phyloP scores from a whole-genome alignment of 164 flowering plant genomes.

The Magnolia changhungtana region DNA sequence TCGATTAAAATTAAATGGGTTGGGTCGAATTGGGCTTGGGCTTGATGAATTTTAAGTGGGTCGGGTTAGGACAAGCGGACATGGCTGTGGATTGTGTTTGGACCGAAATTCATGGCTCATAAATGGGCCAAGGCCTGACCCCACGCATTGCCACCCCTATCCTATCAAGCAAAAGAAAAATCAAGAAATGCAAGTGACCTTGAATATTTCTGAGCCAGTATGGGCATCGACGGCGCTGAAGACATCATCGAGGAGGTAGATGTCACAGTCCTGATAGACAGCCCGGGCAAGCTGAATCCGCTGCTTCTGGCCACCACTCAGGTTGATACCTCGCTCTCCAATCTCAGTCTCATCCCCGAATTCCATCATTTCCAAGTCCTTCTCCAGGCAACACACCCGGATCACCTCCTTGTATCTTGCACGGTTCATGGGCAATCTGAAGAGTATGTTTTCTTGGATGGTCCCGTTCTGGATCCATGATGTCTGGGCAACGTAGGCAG shows the following conservation, averaged over 20 bases:
- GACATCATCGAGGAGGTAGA: conserved; percentile 90
- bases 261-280: conserved; percentile 89
- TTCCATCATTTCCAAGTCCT: conserved; percentile 97
- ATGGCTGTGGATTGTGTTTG: too few relatives aligned
- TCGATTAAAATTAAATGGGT: too few relatives aligned
- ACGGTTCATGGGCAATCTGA: conserved; percentile 74
- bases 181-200: conserved; percentile 37
- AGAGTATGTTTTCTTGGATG: conserved; percentile 82
- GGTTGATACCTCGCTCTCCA: conserved; percentile 97
- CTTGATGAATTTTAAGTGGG: too few relatives aligned
- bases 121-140: neutral
- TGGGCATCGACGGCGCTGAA: conserved; percentile 99
- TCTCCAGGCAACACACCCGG: conserved; percentile 76
- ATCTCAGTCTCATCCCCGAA: conserved; percentile 95
- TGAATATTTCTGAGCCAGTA: conserved; percentile 92
- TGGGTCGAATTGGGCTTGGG: too few relatives aligned
- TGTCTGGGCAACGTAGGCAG: conserved; percentile 97
- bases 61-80: too few relatives aligned
- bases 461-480: conserved; percentile 98
- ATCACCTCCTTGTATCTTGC: conserved; percentile 64
- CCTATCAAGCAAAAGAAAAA: neutral
- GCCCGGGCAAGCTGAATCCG: conserved; percentile 96
- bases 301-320: conserved; percentile 99
- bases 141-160: neutral
- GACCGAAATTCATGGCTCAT: too few relatives aligned